Percentiles rank a stretch among this genome's conserved stretches.
These are phyloP conservation scores for Cytidiella melzeri DNA, from an alignment of 768 basidiomycete species.

Conservation along the genomic window DNA sequence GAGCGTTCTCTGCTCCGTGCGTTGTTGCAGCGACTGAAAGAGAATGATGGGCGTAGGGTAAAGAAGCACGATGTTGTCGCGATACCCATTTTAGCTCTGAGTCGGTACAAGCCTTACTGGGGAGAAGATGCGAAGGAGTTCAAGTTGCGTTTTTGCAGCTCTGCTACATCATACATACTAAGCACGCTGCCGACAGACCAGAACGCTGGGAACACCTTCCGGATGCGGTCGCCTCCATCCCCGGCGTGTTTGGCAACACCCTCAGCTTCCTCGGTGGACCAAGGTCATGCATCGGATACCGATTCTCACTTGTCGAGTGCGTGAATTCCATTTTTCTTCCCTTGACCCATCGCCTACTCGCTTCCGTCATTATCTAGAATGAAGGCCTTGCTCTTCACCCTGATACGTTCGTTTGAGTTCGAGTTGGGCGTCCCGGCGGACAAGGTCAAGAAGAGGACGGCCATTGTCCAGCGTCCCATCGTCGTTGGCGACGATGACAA, in stretches of 20 bases:
- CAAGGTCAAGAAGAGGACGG: constrained; percentile 15
- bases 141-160: constrained; percentile 20
- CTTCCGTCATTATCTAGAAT: not conserved
- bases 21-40: constrained; percentile 30
- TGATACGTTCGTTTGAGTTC: constrained; percentile 27
- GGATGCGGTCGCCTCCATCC: constrained; percentile 38
- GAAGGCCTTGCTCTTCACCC: constrained; percentile 23
- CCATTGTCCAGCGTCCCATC: constrained; percentile 20
- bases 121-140: constrained; percentile 57
- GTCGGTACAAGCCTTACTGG: constrained; percentile 50
- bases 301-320: constrained; percentile 56
- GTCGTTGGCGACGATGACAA: constrained; percentile 11
- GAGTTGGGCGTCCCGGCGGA: constrained; percentile 23
- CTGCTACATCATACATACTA: not conserved
- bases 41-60: constrained; percentile 7
- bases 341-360: not conserved
- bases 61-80: constrained; percentile 19
- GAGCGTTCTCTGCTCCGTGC: not conserved
- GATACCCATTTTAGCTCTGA: constrained; percentile 51
- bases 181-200: constrained; percentile 11
- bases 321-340: constrained; percentile 17
- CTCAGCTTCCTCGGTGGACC: constrained; percentile 61
- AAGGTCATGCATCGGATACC: constrained; percentile 59
- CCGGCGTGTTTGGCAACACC: constrained; percentile 55
- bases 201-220: constrained; percentile 31